A percentile compares a stretch with the other conserved stretches of the same genome.
These are phyloP conservation scores for Pugionium dolabratum DNA, from an alignment of 345 rosid genomes.

Conservation along the genomic window DNA sequence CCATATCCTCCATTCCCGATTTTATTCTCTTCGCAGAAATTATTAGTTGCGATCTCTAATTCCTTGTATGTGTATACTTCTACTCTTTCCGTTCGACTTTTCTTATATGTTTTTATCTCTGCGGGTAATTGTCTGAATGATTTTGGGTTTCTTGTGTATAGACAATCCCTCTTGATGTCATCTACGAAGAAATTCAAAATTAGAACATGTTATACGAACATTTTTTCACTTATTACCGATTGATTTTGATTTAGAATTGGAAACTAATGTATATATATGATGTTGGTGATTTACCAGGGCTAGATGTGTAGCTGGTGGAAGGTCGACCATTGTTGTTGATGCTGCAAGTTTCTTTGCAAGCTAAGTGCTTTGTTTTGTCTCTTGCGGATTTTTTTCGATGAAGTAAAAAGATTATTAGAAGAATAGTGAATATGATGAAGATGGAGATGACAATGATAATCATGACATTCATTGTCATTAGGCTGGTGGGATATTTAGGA, in stretches of 20 bases:
- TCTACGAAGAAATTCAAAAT: background rate
- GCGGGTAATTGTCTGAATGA: slow-evolving; percentile 28
- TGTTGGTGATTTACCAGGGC: slow-evolving; percentile 61
- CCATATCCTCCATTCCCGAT: slow-evolving; percentile 64
- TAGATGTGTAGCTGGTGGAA: slow-evolving; percentile 47
- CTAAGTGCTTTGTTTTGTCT: slow-evolving; percentile 21
- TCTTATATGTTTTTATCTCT: slow-evolving; percentile 18
- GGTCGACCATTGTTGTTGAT: slow-evolving; percentile 37
- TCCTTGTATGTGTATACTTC: slow-evolving; percentile 89
- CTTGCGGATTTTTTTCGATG: slow-evolving; percentile 50
- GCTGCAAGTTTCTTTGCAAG: slow-evolving; percentile 39
- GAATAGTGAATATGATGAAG: slow-evolving; percentile 44
- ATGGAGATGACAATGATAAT: slow-evolving; percentile 48
- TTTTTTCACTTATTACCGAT: too few relatives aligned
- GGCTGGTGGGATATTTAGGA: slow-evolving; percentile 20
- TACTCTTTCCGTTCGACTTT: slow-evolving; percentile 47
- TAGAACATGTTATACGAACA: too few relatives aligned
- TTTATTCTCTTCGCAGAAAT: slow-evolving; percentile 64
- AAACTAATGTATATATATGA: too few relatives aligned
- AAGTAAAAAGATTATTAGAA: slow-evolving; percentile 49
- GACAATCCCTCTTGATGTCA: slow-evolving; percentile 30
- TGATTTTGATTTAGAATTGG: too few relatives aligned
- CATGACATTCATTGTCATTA: slow-evolving; percentile 50
- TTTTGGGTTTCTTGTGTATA: slow-evolving; percentile 27
- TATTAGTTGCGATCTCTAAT: slow-evolving; percentile 64